A percentile compares a stretch with the other conserved stretches of the same genome.
Evolutionary conservation across 352 stramenopile species (phyloP).

Genomic region (Phytophthora cryptogea): DNA sequence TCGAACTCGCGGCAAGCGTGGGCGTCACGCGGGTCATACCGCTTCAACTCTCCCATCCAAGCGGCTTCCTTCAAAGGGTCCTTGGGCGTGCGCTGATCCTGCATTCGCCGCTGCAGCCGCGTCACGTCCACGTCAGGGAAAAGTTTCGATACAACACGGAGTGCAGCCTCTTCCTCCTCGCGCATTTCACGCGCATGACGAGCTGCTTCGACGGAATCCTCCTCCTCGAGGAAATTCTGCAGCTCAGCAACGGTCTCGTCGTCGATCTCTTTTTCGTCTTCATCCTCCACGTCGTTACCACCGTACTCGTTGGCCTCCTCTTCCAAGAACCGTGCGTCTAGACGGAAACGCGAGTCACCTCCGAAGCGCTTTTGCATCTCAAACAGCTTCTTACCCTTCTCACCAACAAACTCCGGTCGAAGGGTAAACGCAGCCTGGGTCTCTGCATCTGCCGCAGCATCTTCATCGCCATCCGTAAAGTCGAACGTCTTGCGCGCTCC

Average conservation of each 20-base stretch:
- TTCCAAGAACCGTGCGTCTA: conserved; percentile 80
- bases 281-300: conserved; percentile 47
- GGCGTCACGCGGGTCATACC: conserved; percentile 64
- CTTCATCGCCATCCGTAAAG: conserved; percentile 43
- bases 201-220: conserved; percentile 38
- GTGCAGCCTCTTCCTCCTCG: conserved; percentile 51
- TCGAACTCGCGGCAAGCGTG: conserved; percentile 56
- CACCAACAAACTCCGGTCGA: conserved; percentile 73
- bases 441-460: conserved; percentile 36
- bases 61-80: conserved; percentile 72
- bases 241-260: conserved; percentile 36
- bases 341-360: conserved; percentile 75
- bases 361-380: conserved; percentile 84
- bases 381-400: conserved; percentile 74
- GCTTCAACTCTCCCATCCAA: conserved; percentile 80
- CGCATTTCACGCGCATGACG: conserved; percentile 47
- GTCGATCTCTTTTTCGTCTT: conserved; percentile 19
- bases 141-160: conserved; percentile 59
- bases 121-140: conserved; percentile 76
- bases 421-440: conserved; percentile 54
- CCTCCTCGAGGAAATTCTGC: conserved; percentile 57
- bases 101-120: conserved; percentile 56
- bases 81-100: conserved; percentile 47
- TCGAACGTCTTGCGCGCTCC: conserved; percentile 42
- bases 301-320: conserved; percentile 65